Percentiles rank a stretch among this genome's conserved stretches.
These are phyloP conservation scores for Globisporangium cederbergense DNA, from an alignment of 352 stramenopile species.

Conservation along the genomic window DNA sequence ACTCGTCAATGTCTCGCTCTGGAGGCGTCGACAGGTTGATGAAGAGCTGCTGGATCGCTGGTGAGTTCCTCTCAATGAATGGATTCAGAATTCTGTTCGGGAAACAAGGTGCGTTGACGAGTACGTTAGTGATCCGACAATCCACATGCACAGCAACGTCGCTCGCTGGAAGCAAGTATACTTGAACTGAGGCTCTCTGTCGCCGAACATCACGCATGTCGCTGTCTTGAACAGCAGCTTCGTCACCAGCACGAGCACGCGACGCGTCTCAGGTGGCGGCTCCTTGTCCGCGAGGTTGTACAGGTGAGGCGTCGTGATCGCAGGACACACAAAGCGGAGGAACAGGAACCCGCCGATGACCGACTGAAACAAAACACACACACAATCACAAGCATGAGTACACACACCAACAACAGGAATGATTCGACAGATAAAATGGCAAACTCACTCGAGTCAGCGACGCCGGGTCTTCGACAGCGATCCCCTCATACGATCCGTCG, in stretches of 20 bases:
- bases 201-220: constrained; percentile 82
- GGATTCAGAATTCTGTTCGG: constrained; percentile 70
- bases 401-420: neutral
- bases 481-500: constrained; percentile 51
- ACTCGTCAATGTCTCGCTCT: constrained; percentile 65
- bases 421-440: neutral
- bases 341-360: constrained; percentile 88
- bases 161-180: constrained; percentile 13
- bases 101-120: neutral
- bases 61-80: constrained; percentile 84
- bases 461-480: constrained; percentile 52
- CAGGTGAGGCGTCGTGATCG: constrained; percentile 83
- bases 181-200: constrained; percentile 80
- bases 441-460: constrained; percentile 49
- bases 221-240: constrained; percentile 89
- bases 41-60: constrained; percentile 76
- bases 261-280: constrained; percentile 61
- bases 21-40: constrained; percentile 62
- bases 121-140: neutral
- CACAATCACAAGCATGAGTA: neutral
- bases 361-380: constrained; percentile 27
- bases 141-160: neutral
- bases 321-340: constrained; percentile 85
- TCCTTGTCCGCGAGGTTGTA: constrained; percentile 80
- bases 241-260: constrained; percentile 82